Evolutionary conservation across 2,329 filamentous ascomycete genomes (phyloP), one percentile per base, ranked within the genome.

Genomic region (Colletotrichum abscissum): DNA sequence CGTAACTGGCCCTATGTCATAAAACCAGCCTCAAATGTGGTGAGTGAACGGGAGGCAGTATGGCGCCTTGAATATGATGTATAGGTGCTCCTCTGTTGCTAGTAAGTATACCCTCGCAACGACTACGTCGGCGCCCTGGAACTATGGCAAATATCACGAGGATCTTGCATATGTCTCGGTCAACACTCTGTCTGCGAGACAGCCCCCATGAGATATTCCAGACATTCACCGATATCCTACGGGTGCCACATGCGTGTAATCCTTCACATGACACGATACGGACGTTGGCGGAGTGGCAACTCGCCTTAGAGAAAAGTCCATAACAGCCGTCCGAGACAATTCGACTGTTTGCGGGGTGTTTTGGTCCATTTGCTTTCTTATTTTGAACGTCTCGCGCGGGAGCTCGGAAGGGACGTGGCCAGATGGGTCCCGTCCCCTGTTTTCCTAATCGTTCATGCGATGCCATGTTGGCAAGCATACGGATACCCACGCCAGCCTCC

Each of bases 271-370:
- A 49, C 46, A 38, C 30, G 9, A 55, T 30, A 54, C 24, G 30
- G 33, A 38, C 57, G 28, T 46, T 33, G 46, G 5, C 33, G n/a
- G 16, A 33, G 63, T 60, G 33, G 30, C 26, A 11, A 26, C 33
- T n/a, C 28, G 33, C 26, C 33, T 24, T 38, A 22, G 14, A 9
- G 24, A n/a, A 38, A 46, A 35, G 26, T 19, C 8, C n/a, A 24
- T 46, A 19, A 12, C 28, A 6, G 42, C 26, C n/a, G 19, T 19
- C 16, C 7, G 55, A 67, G 68, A 62, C 68, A 71, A 62, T n/a
- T 33, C 33, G 58, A 22, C 42, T 38, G 56, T 67, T 35, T 58
- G 56, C 35, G 55, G n/a, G 12, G n/a, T 12, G 12, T 9, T 12
- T 9, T 12, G 22, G 14, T 16, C 42, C n/a, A n/a, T 49, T n/a